A percentile compares a stretch with the other conserved stretches of the same genome.
phyloP scores from a whole-genome alignment of 2,329 filamentous ascomycete species.

The Fulvia fulva region DNA sequence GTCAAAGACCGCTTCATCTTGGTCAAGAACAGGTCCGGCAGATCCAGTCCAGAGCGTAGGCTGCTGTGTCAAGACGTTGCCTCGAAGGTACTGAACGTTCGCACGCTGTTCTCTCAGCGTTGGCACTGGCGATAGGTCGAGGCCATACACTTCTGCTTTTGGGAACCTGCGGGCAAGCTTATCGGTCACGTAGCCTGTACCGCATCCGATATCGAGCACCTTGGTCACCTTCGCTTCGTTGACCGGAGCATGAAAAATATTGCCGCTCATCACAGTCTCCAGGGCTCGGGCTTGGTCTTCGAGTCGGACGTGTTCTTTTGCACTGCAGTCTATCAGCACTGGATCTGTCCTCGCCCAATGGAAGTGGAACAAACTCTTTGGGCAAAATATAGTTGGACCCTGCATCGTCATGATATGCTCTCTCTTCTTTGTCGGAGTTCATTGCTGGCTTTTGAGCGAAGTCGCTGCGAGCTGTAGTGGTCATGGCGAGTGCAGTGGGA shows the following conservation, averaged over 20 bases:
- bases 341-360: not conserved
- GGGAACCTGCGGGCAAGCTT: constrained; percentile 10
- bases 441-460: no score
- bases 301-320: constrained; percentile 15
- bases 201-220: constrained; percentile 25
- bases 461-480: no score
- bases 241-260: constrained; percentile 17
- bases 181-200: constrained; percentile 30
- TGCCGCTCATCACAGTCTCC: constrained; percentile 11
- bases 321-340: not conserved
- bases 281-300: constrained; percentile 13
- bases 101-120: not conserved
- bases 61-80: constrained; percentile 10
- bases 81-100: constrained; percentile 17
- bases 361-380: not conserved
- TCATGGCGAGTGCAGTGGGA: no score
- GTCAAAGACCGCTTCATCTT: constrained; percentile 11
- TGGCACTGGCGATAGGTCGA: constrained; percentile 29
- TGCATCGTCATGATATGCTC: not conserved
- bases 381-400: not conserved
- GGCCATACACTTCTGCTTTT: constrained; percentile 32
- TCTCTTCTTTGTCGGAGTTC: not conserved
- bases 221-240: not conserved
- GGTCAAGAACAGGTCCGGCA: not conserved
- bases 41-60: constrained; percentile 1